These are phyloP conservation scores for Cucumis hystrix DNA, from an alignment of 306 rosid genomes.

Conservation along the genomic window DNA sequence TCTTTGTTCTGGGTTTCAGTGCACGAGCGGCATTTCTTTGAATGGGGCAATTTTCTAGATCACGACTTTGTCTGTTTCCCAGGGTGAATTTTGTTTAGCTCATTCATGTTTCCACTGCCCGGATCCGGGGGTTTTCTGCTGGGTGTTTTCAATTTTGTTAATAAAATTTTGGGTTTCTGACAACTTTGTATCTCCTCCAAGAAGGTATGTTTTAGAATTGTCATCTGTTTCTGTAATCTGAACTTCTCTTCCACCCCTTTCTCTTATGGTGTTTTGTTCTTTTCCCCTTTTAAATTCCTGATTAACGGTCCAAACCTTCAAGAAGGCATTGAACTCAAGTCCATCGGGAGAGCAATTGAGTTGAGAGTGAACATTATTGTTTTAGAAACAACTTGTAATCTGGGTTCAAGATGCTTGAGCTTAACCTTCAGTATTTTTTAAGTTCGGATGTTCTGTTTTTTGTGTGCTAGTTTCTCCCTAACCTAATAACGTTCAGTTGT, in stretches of 20 bases:
- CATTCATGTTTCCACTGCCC: constrained; percentile 20
- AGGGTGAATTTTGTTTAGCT: constrained; percentile 20
- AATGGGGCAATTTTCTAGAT: constrained; percentile 28
- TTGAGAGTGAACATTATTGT: neutral
- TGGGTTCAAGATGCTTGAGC: constrained; percentile 2
- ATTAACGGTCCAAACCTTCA: neutral
- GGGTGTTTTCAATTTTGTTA: constrained; percentile 13
- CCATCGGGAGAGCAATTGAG: neutral
- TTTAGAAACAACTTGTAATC: neutral
- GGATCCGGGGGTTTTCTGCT: constrained; percentile 38
- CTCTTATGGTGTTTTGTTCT: neutral
- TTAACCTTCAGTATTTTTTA: neutral
- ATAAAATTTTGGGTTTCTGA: constrained; percentile 18
- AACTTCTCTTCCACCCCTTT: constrained; percentile 4
- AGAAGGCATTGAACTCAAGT: neutral
- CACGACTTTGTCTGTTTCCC: constrained; percentile 15
- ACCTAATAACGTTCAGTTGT: neutral
- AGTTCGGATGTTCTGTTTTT: neutral
- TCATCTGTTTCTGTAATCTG: neutral
- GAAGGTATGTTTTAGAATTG: constrained; percentile 28
- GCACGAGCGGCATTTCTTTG: constrained; percentile 27
- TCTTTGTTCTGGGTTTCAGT: constrained; percentile 34
- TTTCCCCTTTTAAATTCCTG: neutral
- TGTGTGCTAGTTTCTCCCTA: neutral
- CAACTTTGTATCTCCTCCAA: constrained; percentile 9